phyloP scores from a whole-genome alignment of 176 grass and related monocot species.

The Phoenix dactylifera region DNA sequence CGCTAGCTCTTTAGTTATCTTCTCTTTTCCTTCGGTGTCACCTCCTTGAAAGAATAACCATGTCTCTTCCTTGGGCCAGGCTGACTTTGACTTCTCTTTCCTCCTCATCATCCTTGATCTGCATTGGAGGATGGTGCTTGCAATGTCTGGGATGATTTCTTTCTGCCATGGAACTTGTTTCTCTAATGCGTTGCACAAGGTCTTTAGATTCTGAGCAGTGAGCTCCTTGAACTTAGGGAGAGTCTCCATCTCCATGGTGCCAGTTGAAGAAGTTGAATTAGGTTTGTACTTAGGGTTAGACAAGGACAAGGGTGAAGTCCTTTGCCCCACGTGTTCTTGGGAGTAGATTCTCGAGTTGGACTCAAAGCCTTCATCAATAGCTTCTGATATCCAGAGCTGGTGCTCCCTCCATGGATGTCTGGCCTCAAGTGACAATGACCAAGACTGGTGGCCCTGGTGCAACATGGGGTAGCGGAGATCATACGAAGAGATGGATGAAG shows the following conservation, averaged over 20 bases:
- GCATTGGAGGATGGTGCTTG: constrained; percentile 59
- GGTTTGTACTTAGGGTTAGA: constrained; percentile 28
- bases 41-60: constrained; percentile 86
- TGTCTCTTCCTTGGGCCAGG: constrained; percentile 24
- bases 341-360: not conserved
- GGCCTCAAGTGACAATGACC: constrained; percentile 19
- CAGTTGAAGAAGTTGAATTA: constrained; percentile 28
- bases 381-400: constrained; percentile 9
- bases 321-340: not conserved
- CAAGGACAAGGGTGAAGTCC: not conserved
- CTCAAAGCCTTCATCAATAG: not conserved
- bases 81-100: constrained; percentile 24
- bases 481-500: constrained; percentile 20
- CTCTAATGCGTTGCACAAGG: constrained; percentile 55
- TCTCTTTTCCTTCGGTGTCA: constrained; percentile 49
- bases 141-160: constrained; percentile 41
- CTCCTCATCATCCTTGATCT: constrained; percentile 56
- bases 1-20: constrained; percentile 56
- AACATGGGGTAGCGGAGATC: constrained; percentile 22
- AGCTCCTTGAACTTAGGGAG: constrained; percentile 68
- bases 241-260: constrained; percentile 1
- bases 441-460: constrained; percentile 19
- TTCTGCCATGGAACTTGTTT: constrained; percentile 28
- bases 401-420: constrained; percentile 23
- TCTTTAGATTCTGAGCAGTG: constrained; percentile 73